Evolutionary conservation across 2,329 filamentous ascomycete genomes (phyloP), one percentile per base, ranked within the genome.

Genomic region (Phialophora tarda): DNA sequence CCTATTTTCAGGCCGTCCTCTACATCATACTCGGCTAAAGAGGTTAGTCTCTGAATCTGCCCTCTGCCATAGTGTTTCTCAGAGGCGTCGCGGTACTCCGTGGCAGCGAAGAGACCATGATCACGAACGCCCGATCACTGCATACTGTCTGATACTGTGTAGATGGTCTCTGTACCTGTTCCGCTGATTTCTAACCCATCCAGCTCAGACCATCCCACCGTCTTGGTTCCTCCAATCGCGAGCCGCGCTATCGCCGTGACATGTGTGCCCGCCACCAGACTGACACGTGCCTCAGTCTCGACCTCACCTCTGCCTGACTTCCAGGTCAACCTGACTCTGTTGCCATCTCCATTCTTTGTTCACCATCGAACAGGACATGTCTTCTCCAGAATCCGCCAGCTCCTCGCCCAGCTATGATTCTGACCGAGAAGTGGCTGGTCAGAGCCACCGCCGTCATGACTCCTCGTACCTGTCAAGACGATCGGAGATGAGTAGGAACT

Each of bases 321-420:
- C 32, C 57, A 34, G 30, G 44, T 21, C 47, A 32, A 24, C 26
- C 6, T 53, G 48, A 26, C 44, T 32, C 58, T 60, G n/a, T 26
- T 51, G 38, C 12, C 28, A 51, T 57, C 30, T n/a, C 53, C n/a
- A 17, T 30, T 8, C 51, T 47, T 21, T 23, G 10, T 28, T 59
- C 56, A 32, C 23, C 47, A 50, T 32, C 41, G 14, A 30, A 32
- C 55, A 26, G 54, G 48, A 14, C 34, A 70, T 70, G 68, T 70
- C 68, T 50, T 64, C 63, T 26, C 48, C 65, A 28, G 68, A 65
- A 5, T 65, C 65, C n/a, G 56, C 32, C 34, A 66, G 44, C 57
- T 68, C 68, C 5, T 28, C 50, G 17, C 66, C 65, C 54, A 68
- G 61, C 48, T 34, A 47, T 57, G 57, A 70, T 34, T 24, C 66